Conservation (phyloP, 1,139 yeast species). For the Pichia sp. region DNA sequence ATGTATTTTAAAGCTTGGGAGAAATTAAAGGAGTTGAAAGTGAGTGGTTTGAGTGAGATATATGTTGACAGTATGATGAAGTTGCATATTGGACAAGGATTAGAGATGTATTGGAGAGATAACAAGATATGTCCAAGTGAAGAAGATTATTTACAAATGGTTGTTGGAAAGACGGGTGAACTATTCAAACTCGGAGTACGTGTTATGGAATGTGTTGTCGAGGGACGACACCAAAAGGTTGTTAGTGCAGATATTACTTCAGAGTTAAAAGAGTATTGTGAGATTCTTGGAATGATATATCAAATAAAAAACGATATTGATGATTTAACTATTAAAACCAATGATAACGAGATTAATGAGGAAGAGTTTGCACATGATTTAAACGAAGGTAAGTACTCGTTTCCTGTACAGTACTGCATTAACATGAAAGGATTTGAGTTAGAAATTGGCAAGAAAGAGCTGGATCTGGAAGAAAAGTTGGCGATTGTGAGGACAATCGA, state of each 20-base stretch:
- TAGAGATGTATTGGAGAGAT: constrained; percentile 87
- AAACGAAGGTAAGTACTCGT: constrained; percentile 82
- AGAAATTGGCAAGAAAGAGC: neutral
- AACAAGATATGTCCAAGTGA: constrained; percentile 56
- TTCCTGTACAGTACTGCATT: constrained; percentile 45
- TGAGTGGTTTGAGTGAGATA: constrained; percentile 29
- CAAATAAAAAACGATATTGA: constrained; percentile 80
- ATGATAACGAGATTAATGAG: constrained; percentile 37
- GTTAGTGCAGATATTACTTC: neutral
- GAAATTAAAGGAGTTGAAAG: constrained; percentile 31
- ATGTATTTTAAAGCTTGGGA: constrained; percentile 71
- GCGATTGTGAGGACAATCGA: neutral
- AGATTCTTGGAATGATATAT: constrained; percentile 71
- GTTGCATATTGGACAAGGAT: constrained; percentile 83
- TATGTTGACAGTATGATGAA: constrained; percentile 68
- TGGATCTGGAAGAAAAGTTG: neutral
- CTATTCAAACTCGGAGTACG: constrained; percentile 67
- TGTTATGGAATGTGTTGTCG: constrained; percentile 36
- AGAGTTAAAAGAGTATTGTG: constrained; percentile 54
- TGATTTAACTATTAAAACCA: constrained; percentile 37
- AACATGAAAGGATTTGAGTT: neutral
- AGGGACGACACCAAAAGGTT: neutral
- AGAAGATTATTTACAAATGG: constrained; percentile 71
- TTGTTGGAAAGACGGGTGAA: constrained; percentile 85
- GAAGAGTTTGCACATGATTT: constrained; percentile 87